phyloP scores from a whole-genome alignment of 2,329 filamentous ascomycete species.

The Purpureocillium lavendulum region DNA sequence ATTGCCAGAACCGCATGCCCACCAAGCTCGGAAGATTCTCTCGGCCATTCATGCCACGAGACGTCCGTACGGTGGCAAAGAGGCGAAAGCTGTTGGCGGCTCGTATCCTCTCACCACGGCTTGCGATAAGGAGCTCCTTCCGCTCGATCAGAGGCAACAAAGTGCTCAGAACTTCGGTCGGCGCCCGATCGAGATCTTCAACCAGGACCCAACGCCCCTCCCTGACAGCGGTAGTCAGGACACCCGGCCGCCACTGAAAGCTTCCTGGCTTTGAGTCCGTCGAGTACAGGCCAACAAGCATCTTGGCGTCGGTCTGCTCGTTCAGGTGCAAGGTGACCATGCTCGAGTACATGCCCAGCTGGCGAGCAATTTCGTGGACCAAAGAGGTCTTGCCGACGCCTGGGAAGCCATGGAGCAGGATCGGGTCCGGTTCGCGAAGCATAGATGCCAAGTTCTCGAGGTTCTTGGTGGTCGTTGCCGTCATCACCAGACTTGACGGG shows the following conservation, averaged over 20 bases:
- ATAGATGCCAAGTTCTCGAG: slow-evolving; percentile 59
- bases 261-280: slow-evolving; percentile 80
- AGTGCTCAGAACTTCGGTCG: slow-evolving; percentile 89
- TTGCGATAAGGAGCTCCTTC: slow-evolving; percentile 84
- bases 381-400: slow-evolving; percentile 88
- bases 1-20: slow-evolving; percentile 79
- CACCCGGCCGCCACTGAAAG: slow-evolving; percentile 86
- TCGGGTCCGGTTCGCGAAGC: slow-evolving; percentile 59
- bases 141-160: slow-evolving; percentile 87
- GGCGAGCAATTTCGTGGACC: slow-evolving; percentile 71
- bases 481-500: slow-evolving; percentile 53
- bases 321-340: slow-evolving; percentile 96
- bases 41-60: slow-evolving; percentile 56
- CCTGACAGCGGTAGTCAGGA: slow-evolving; percentile 84
- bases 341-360: slow-evolving; percentile 67
- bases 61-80: slow-evolving; percentile 82
- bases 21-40: slow-evolving; percentile 67
- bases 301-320: slow-evolving; percentile 96
- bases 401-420: slow-evolving; percentile 73
- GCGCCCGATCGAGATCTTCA: slow-evolving; percentile 91
- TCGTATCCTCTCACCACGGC: slow-evolving; percentile 74
- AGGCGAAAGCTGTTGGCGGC: slow-evolving; percentile 82
- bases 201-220: slow-evolving; percentile 97
- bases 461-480: slow-evolving; percentile 65
- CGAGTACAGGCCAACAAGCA: slow-evolving; percentile 89